Percentiles rank a stretch among this genome's conserved stretches.
These are phyloP conservation scores for Ascoidea rubescens DNA, from an alignment of 805 yeast genomes.

Conservation along the genomic window DNA sequence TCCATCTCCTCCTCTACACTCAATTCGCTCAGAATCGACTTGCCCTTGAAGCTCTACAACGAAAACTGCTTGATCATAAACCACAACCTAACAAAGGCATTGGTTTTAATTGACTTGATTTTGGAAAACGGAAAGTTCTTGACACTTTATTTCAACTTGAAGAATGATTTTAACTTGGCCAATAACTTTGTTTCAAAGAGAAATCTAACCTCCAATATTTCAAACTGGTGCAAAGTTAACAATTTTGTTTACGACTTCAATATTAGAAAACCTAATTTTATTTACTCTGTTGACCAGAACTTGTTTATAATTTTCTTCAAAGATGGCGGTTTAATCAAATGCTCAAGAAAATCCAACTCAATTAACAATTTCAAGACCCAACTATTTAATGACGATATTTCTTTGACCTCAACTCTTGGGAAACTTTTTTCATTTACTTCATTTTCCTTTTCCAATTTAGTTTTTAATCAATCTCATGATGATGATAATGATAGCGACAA, in stretches of 20 bases:
- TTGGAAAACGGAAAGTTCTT: slow-evolving; percentile 37
- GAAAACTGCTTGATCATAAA: slow-evolving; percentile 25
- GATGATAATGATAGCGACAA: background rate
- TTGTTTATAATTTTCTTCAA: slow-evolving; percentile 44
- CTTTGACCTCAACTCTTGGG: slow-evolving; percentile 17
- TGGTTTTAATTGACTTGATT: slow-evolving; percentile 37
- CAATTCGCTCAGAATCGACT: slow-evolving; percentile 14
- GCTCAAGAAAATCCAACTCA: slow-evolving; percentile 19
- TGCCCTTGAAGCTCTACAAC: slow-evolving; percentile 23
- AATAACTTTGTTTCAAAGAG: slow-evolving; percentile 4
- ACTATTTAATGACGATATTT: slow-evolving; percentile 43
- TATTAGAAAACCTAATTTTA: slow-evolving; percentile 37
- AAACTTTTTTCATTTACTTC: slow-evolving; percentile 16
- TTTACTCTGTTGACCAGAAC: slow-evolving; percentile 30
- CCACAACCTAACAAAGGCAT: slow-evolving; percentile 17
- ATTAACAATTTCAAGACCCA: slow-evolving; percentile 17
- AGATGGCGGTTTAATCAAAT: slow-evolving; percentile 67
- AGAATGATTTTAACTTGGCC: slow-evolving; percentile 23
- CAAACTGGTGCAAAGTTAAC: slow-evolving; percentile 53
- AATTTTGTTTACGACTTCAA: slow-evolving; percentile 57
- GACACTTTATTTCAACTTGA: slow-evolving; percentile 29
- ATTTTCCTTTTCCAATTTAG: background rate
- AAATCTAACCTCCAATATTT: slow-evolving; percentile 16
- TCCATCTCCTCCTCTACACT: background rate
- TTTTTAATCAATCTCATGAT: background rate